Conservation (phyloP, 1,284 basidiomycete genomes). For the Rhodotorula sp. region DNA sequence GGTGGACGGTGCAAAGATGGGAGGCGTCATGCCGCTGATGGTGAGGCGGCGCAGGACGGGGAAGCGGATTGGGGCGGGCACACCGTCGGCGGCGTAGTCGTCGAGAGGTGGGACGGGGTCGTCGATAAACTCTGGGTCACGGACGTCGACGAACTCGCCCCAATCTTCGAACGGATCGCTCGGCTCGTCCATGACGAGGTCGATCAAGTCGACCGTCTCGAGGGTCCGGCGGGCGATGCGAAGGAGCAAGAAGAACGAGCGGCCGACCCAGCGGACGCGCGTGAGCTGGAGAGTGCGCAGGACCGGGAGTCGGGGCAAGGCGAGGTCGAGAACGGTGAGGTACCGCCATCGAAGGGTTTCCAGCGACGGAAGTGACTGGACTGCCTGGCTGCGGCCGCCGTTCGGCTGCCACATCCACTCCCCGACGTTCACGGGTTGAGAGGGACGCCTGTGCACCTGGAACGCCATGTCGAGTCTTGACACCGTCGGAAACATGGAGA, state of each 20-base stretch:
- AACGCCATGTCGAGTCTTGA: background rate
- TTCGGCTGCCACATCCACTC: conserved; percentile 7
- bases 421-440: background rate
- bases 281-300: conserved; percentile 1
- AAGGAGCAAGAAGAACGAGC: conserved; percentile 48
- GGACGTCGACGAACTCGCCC: conserved; percentile 6
- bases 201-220: background rate
- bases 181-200: background rate
- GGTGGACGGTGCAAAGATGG: conserved; percentile 18
- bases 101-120: conserved; percentile 1
- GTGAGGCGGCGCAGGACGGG: background rate
- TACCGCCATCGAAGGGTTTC: background rate
- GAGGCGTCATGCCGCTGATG: conserved; percentile 5
- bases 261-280: conserved; percentile 42
- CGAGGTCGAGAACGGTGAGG: background rate
- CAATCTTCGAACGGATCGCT: conserved; percentile 19
- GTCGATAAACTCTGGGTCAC: conserved; percentile 19
- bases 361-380: background rate
- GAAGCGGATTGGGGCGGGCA: conserved; percentile 24
- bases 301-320: conserved; percentile 10
- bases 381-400: background rate
- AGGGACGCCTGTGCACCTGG: background rate
- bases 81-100: background rate
- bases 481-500: conserved; percentile 10
- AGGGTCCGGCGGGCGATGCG: conserved; percentile 30